Conservation (phyloP, 192 early-diverging fungal species). For the Cetraspora pellucida region DNA sequence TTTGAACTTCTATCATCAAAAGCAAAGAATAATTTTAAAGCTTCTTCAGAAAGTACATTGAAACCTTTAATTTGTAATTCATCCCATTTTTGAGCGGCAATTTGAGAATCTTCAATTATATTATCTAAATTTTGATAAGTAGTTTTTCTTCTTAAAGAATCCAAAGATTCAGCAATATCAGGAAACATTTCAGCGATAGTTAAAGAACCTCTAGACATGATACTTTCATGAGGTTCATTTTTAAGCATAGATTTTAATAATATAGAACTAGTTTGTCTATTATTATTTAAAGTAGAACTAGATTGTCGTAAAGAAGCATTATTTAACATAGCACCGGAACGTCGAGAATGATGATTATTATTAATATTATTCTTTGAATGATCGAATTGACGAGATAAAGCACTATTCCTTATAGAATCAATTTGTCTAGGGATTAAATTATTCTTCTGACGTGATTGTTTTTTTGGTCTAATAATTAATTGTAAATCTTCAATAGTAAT, state of each 20-base stretch:
- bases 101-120: constrained; percentile 9
- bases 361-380: neutral
- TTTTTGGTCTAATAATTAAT: neutral
- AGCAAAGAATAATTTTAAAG: constrained; percentile 24
- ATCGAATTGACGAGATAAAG: neutral
- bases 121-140: neutral
- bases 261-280: neutral
- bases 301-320: no score
- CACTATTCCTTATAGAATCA: neutral
- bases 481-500: constrained; percentile 3
- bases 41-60: constrained; percentile 9
- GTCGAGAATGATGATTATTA: no score
- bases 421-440: no score
- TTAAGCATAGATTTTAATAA: neutral
- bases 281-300: no score
- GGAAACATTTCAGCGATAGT: constrained; percentile 6
- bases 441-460: neutral
- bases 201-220: neutral
- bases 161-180: neutral
- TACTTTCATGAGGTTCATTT: neutral
- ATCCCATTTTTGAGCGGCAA: constrained; percentile 12
- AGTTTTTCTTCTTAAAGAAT: neutral
- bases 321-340: no score
- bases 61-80: constrained; percentile 20
- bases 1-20: constrained; percentile 11